Conservation (phyloP, 306 rosid genomes). For the Sicyos baderoa region DNA sequence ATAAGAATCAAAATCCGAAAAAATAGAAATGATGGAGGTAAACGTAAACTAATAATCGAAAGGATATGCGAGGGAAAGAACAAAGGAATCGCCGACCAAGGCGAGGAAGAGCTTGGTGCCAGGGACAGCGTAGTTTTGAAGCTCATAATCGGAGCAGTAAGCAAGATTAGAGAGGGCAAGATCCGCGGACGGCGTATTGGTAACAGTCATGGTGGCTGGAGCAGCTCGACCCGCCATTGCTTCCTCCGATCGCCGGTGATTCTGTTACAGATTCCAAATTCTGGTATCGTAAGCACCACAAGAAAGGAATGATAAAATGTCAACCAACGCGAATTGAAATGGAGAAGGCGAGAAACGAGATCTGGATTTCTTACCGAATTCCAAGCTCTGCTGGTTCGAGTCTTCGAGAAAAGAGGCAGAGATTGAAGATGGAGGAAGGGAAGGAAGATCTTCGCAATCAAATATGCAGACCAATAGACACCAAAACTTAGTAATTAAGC, state of each 20-base stretch:
- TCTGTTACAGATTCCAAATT: not conserved
- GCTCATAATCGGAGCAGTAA: constrained; percentile 63
- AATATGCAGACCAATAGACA: not conserved
- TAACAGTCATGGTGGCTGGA: constrained; percentile 48
- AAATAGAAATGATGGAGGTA: not conserved
- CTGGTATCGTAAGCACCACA: too few relatives aligned
- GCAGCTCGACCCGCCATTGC: constrained; percentile 46
- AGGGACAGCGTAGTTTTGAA: constrained; percentile 56
- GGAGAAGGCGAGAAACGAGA: not conserved
- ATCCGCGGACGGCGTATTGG: constrained; percentile 57
- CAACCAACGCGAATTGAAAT: not conserved
- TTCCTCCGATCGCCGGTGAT: not conserved
- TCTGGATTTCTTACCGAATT: not conserved
- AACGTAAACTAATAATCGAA: not conserved
- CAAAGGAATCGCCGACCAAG: constrained; percentile 48
- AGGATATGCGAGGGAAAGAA: constrained; percentile 81
- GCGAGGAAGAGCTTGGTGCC: constrained; percentile 48
- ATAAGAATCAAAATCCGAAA: not conserved
- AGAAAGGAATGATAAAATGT: not conserved
- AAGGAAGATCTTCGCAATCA: not conserved
- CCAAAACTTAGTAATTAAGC: too few relatives aligned
- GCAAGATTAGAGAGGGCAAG: constrained; percentile 68
- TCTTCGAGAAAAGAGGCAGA: not conserved
- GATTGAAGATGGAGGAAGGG: constrained; percentile 4
- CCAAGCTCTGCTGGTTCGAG: not conserved